Conservation (phyloP, 306 rosid genomes). For the Begonia loranthoides region DNA sequence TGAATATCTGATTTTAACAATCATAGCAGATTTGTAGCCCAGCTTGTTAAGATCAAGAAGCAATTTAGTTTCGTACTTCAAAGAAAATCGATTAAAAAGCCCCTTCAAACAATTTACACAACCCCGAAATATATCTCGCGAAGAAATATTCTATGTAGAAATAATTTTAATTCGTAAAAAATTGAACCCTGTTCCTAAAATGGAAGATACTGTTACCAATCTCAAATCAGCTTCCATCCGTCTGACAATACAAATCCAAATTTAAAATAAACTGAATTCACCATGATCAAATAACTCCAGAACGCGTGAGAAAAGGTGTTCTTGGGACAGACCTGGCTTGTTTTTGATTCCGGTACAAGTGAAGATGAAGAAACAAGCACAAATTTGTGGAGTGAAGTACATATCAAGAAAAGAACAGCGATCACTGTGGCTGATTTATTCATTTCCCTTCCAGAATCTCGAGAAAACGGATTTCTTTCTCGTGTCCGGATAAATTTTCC, state of each 20-base stretch:
- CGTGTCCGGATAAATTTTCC: too few species aligned
- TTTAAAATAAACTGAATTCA: not conserved
- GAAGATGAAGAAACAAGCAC: slow-evolving; percentile 22
- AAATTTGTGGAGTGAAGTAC: slow-evolving; percentile 14
- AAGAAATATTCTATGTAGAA: too few species aligned
- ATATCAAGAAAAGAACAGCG: slow-evolving; percentile 19
- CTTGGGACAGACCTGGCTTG: not conserved
- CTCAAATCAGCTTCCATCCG: not conserved
- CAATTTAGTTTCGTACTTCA: too few species aligned
- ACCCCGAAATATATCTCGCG: too few species aligned
- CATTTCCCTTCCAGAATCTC: slow-evolving; percentile 23
- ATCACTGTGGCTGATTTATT: slow-evolving; percentile 14
- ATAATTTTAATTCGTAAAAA: too few species aligned
- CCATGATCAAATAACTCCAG: not conserved
- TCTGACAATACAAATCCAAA: not conserved
- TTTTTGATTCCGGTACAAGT: slow-evolving; percentile 18
- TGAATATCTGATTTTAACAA: too few species aligned
- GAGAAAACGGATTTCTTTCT: not conserved
- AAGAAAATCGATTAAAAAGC: too few species aligned
- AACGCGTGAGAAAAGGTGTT: not conserved
- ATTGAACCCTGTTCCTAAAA: too few species aligned
- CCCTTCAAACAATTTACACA: too few species aligned
- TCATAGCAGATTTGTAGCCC: too few species aligned
- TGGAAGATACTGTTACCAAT: not conserved
- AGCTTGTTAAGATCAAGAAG: too few species aligned